Evolutionary conservation across 495 filamentous ascomycete genomes (phyloP), one percentile per base, ranked within the genome.

Genomic region (Aspergillus diversus): DNA sequence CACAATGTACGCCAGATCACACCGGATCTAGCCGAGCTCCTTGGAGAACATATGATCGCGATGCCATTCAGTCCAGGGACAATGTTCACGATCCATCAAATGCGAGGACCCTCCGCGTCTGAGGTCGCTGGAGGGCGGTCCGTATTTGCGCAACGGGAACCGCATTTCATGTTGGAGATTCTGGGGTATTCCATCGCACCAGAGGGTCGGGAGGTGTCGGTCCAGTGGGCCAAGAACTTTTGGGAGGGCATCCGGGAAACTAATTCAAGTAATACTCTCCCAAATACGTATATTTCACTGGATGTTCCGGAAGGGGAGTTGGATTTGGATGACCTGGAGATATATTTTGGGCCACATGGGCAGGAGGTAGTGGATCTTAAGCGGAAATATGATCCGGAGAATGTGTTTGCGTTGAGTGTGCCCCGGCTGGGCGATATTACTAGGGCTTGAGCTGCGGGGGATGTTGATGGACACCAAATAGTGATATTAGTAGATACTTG

Each of bases 91-190:
- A 66, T 80, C 9, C 77, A 81, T 55, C 55, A 73, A 54, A 64
- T 77, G 15, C 68, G 76, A 2, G 67, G 66, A 0, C 5, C 6
- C 2, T 61, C 57, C 2, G 60, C 60, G 5, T 27, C 21, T 27
- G 68, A 71, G 8, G 64, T 64, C 1, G 49, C 16, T 32, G 39
- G 53, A 7, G 34, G 12, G 15, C 53, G 68, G 33, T 52, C 76
- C 0, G 66, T 78, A 0, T 79, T 80, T 60, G 65, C 35, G 9
- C 21, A 68, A 5, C 65, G 76, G 9, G 67, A 76, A 42, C 69
- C 71, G 15, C 78, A 81, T 65, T 75, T 71, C 58, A 70, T 79
- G 73, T 17, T 79, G 0, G 78, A 80, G 67, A 66, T 79, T 33
- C 34, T 76, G 35, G 70, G 59, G 0, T 67, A 48, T 42, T 57